Conservation (phyloP, 2,329 filamentous ascomycete species). For the Hymenoscyphus repandus region DNA sequence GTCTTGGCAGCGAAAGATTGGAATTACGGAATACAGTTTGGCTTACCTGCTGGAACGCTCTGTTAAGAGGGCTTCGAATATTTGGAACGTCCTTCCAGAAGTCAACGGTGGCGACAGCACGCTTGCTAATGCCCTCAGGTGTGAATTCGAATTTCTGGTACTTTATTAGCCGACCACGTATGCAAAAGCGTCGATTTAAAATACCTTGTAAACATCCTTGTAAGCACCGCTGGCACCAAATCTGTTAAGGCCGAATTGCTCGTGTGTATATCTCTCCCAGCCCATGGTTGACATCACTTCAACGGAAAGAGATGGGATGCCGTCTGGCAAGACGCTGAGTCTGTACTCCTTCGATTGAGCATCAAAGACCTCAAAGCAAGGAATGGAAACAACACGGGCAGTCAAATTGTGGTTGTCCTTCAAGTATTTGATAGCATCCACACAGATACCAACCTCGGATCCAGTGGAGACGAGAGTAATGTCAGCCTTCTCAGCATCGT, state of each 20-base stretch:
- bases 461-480: slow-evolving; percentile 92
- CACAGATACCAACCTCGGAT: slow-evolving; percentile 89
- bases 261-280: slow-evolving; percentile 98
- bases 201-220: slow-evolving; percentile 92
- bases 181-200: slow-evolving; percentile 27
- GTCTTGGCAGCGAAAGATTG: too few species aligned
- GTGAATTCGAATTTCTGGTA: slow-evolving; percentile 97
- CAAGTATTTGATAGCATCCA: slow-evolving; percentile 88
- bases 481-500: slow-evolving; percentile 77
- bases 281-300: slow-evolving; percentile 97
- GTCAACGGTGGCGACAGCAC: slow-evolving; percentile 82
- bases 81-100: slow-evolving; percentile 95
- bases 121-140: slow-evolving; percentile 92
- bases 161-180: slow-evolving; percentile 33
- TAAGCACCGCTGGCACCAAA: slow-evolving; percentile 97
- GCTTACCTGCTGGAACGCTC: slow-evolving; percentile 95
- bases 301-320: slow-evolving; percentile 86
- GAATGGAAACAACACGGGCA: slow-evolving; percentile 90
- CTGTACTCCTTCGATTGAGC: slow-evolving; percentile 90
- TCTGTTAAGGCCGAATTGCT: slow-evolving; percentile 98
- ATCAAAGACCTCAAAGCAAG: slow-evolving; percentile 97
- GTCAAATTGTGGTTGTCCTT: slow-evolving; percentile 82
- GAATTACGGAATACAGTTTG: slow-evolving; percentile 42
- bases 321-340: slow-evolving; percentile 86
- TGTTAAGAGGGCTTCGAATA: slow-evolving; percentile 91